Base-by-base conservation (phyloP, 306 rosid genomes). In the Quercus rubra region DNA sequence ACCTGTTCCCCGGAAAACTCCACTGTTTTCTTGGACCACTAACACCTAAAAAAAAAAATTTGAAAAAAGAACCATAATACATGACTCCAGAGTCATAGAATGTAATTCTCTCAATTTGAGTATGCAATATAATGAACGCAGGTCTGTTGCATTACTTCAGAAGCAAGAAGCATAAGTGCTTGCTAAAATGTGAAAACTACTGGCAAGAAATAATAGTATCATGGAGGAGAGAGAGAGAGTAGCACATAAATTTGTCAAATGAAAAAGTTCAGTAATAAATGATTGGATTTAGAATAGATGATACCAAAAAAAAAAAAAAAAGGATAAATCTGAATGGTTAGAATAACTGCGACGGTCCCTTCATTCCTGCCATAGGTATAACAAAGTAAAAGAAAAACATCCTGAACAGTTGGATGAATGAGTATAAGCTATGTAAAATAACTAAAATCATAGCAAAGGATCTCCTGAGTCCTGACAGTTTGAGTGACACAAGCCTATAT, bases 1-100 rank as follows among this genome's bases (percentile, higher is more conserved):
- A 25, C 97, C 92, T 71, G 66, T 84, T 52, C 97, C 93, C 51
- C 73, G 66, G 71, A 88, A 84, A 14, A 31, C 41, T 81, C 99
- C 99, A 25, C 74, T 79, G 82, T 87, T 94, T 85, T 92, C 97
- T 87, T 90, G 93, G 77, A 94, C 97, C 70, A 90, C 97, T n/a
- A 94, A 82, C 75, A 94, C 85, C 97, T 92, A 59, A 18, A 71
- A 75, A 49, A 38, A 67, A 71, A 33, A 41, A 0, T 5, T 41
- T 15, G 75, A 74, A 49, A 78, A 75, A 13, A 76, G 59, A 74
- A 70, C n/a, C 51, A 28, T 15, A 70, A 55, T 31, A 23, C n/a
- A 69, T 18, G 58, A 25, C 69, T 43, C 38, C 23, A 70, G 30
- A 52, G 12, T 21, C 17, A 49, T 49, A 14, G 21, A 13, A 49